Evolutionary conservation across 2,329 filamentous ascomycete species (phyloP), one percentile per base, ranked within the genome.

Genomic region (Endoconidiophora laricicola): DNA sequence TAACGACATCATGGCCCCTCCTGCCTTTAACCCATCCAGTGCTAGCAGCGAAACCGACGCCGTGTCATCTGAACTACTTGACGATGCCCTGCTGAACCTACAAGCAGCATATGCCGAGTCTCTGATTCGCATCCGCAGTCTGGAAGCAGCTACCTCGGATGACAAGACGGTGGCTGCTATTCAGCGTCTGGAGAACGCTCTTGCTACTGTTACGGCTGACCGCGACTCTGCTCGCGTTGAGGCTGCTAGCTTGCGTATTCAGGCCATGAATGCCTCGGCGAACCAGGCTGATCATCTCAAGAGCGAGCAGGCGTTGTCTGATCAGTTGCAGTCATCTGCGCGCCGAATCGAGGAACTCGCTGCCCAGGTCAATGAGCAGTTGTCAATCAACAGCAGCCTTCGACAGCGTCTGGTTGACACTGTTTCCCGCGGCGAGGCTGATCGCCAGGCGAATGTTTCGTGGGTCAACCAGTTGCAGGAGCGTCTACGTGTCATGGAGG

Each of bases 391-490:
- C 63, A 72, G 75, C 37, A 71, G 76, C 24, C 71, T 98, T 46
- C 81, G 87, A 51, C 70, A 76, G 50, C 83, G 90, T 40, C 78
- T 98, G 2, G 70, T 81, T 5, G 76, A 84, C 18, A 86, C 88
- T 1, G 84, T 96, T 37, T 70, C 78, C 48, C 83, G 86, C 55
- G 88, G 90, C 52, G 90, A 96, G 59, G 72, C 74, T 29, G 86
- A 91, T 58, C 88, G 94, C 62, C 80, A 81, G 59, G 68, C 79
- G 53, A 93, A 87, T 55, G 83, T 83, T 12, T 73, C 78, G 48
- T 83, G 85, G 58, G 94, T 98, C 61, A 85, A 85, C 51, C 74
- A 79, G 49, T 77, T 96, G 62, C 88, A 96, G 62, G 74, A 75
- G 54, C 82, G 80, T 52, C 79, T 98, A 51, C 86, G 83, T 58